These are phyloP conservation scores for Coix lacrymajobi DNA, from an alignment of 176 grass and related monocot genomes.

Conservation along the genomic window DNA sequence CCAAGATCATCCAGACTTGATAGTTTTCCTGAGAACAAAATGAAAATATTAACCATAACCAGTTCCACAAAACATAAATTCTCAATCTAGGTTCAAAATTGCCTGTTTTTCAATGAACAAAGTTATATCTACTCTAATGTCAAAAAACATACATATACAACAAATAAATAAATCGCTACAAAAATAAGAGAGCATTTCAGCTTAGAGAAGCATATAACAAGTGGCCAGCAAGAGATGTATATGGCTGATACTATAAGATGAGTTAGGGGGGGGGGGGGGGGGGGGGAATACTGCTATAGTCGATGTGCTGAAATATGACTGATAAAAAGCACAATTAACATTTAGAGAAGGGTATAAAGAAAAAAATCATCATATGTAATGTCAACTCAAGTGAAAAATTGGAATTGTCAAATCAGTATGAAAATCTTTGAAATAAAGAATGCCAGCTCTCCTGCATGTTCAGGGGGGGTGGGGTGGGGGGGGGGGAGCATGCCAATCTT, in stretches of 20 bases:
- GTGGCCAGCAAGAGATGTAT: slow-evolving; percentile 1
- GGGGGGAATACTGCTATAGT: background rate
- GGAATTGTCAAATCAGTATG: background rate
- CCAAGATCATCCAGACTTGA: slow-evolving; percentile 52
- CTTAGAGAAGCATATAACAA: slow-evolving; percentile 4
- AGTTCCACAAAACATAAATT: background rate
- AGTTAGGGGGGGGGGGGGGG: background rate
- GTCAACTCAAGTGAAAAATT: slow-evolving; percentile 6
- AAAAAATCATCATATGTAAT: background rate
- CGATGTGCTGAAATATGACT: background rate
- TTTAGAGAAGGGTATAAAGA: background rate
- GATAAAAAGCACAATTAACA: slow-evolving; percentile 2
- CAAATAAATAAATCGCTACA: slow-evolving; percentile 14
- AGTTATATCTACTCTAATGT: background rate
- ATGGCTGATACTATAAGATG: background rate
- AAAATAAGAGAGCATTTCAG: background rate
- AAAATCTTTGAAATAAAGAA: background rate
- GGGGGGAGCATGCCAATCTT: background rate
- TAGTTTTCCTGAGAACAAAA: slow-evolving; percentile 44
- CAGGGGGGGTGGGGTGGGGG: no score
- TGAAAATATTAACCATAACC: background rate
- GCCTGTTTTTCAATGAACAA: background rate
- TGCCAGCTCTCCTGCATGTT: background rate
- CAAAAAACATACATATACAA: background rate
- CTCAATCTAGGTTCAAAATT: slow-evolving; percentile 8